Percentiles rank a stretch among this genome's conserved stretches.
These are phyloP conservation scores for Pseudozyma pruni DNA, from an alignment of 1,284 basidiomycete genomes.

Conservation along the genomic window DNA sequence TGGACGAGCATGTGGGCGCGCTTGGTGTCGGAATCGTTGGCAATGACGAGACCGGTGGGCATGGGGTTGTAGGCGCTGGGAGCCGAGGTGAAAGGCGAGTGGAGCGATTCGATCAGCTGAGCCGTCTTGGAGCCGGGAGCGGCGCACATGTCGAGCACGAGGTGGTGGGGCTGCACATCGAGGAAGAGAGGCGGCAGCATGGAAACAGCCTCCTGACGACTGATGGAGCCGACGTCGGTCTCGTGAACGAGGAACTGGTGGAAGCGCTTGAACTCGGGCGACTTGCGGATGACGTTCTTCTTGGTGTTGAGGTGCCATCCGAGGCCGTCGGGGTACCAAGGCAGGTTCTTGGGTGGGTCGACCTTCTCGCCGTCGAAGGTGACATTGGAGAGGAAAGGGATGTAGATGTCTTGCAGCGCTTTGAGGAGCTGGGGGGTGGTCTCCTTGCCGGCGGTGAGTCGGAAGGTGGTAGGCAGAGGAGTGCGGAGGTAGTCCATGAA, in stretches of 20 bases:
- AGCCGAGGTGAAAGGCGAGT: conserved; percentile 69
- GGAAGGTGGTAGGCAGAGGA: conserved; percentile 91
- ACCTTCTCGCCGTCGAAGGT: conserved; percentile 78
- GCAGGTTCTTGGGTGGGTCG: conserved; percentile 80
- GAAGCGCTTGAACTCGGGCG: conserved; percentile 93
- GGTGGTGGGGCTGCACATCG: conserved; percentile 76
- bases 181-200: conserved; percentile 97
- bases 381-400: conserved; percentile 80
- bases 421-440: conserved; percentile 59
- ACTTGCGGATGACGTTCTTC: conserved; percentile 88
- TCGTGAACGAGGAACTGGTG: conserved; percentile 97
- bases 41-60: conserved; percentile 78
- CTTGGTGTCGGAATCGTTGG: conserved; percentile 92
- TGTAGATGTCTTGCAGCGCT: conserved; percentile 72
- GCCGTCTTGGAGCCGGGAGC: conserved; percentile 98
- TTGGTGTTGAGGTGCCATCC: conserved; percentile 96
- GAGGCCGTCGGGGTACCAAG: conserved; percentile 92
- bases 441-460: conserved; percentile 75
- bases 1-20: conserved; percentile 97
- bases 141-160: conserved; percentile 93
- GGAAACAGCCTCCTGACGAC: conserved; percentile 95
- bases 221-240: conserved; percentile 96
- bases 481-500: conserved; percentile 78
- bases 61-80: conserved; percentile 62
- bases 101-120: conserved; percentile 88